Evolutionary conservation across 345 rosid species (phyloP), one percentile per base, ranked within the genome.

Genomic region (Syzygium aqueum): DNA sequence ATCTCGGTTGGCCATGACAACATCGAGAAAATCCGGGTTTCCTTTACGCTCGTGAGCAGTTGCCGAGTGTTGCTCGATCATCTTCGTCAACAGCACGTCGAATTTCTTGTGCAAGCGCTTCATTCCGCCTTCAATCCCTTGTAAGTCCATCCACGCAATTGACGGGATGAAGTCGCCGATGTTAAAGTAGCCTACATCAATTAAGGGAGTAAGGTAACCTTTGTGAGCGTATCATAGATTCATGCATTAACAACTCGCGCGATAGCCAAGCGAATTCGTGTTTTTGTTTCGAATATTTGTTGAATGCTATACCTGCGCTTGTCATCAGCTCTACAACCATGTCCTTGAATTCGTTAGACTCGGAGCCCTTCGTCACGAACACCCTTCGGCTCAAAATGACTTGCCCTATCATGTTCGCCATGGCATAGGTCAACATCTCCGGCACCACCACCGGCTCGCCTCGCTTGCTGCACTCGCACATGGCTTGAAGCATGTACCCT

Each of bases 241-340:
- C 14, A 11, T 37, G 49, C 49, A 19, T 2, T 19, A 19, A 33
- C 19, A 14, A 15, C 77, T 63, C 77, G 19, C 9, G 4, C 7
- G 49, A 73, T 2, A 19, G 82, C 14, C 19, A 73, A 73, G 49
- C 82, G 49, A 19, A 22, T 37, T 9, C 7, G 4, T n/a, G 19
- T 61, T 61, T n/a, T n/a, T n/a, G 19, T 61, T 61, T 61, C 33
- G 16, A 61, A 61, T 61, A 19, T 61, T 15, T 14, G 43, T 73
- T 2, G 7, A 73, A 10, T 73, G 27, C 27, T 73, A 37, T 37
- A 73, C 85, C 85, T 28, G 85, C 85, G n/a, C 63, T 84, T 43
- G 95, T 94, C 96, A 95, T 95, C 28, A 95, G 93, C 89, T 95
- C 96, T 89, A 94, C 96, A 84, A 95, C 97, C 95, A 95, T 94